Evolutionary conservation across 2,329 filamentous ascomycete species (phyloP), one percentile per base, ranked within the genome.

Genomic region (Phoma sp.): DNA sequence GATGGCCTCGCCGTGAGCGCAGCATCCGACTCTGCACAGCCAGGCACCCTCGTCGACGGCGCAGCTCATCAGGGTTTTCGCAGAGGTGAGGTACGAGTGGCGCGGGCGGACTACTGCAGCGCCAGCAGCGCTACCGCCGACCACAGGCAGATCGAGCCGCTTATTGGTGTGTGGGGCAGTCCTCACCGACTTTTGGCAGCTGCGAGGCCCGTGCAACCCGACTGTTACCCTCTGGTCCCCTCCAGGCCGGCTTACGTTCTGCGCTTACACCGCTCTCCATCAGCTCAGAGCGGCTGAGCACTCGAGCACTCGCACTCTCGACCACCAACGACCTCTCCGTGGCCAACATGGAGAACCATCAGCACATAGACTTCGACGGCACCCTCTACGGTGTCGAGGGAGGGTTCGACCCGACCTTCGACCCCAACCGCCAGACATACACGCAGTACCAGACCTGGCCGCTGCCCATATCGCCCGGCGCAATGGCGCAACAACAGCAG

Each of bases 331-430:
- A 50, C 37, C 45, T 36, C 62, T 57, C 62, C 57, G 60, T 60
- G 57, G 57, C 47, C 60, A 57, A 67, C 65, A 80, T 80, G 78
- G 77, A 80, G 61, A 72, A 77, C 67, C 51, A 54, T 18, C 65
- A 65, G 52, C 73, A 76, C 66, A 64, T 74, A 61, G 66, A 72
- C 59, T 62, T 76, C 56, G 76, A 77, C 61, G 61, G 62, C 58
- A 52, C 65, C 59, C 59, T 68, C 42, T 68, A 67, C 56, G 67
- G 63, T 61, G 65, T 76, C 47, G 74, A 78, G 65, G 74, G 60
- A 42, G 57, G 68, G 61, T 78, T 76, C 59, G 75, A 73, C 60
- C 61, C 70, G 26, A 62, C 61, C 42, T 76, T 69, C 67, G 72
- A 76, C 61, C 71, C 69, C 39, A 73, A 66, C 63, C 66, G 68